Conservation (phyloP, 495 filamentous ascomycete species). For the Xylaria flabelliformis region DNA sequence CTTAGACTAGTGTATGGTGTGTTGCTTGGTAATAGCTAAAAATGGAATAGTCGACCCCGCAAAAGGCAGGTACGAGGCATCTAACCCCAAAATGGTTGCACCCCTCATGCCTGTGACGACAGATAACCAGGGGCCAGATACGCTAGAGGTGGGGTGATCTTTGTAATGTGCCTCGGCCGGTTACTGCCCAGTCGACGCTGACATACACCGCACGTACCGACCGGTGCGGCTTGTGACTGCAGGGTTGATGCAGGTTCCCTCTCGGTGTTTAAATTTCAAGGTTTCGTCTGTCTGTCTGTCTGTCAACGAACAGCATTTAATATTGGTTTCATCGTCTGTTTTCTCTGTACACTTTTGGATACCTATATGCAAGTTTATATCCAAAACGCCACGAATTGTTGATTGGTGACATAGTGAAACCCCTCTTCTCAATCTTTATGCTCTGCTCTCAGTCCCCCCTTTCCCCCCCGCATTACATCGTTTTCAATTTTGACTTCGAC, state of each 20-base stretch:
- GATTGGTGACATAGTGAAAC: neutral
- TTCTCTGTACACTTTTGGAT: too few species aligned
- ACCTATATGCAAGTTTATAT: neutral
- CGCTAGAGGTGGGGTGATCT: neutral
- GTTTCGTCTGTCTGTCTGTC: neutral
- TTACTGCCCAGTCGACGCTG: neutral
- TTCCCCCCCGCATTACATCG: neutral
- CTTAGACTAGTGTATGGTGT: neutral
- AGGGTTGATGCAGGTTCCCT: neutral
- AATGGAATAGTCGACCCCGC: neutral
- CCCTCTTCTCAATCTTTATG: neutral
- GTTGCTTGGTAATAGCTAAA: neutral
- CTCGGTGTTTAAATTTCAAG: neutral
- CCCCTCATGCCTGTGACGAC: constrained; percentile 20
- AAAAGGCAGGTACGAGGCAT: neutral
- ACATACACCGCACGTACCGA: neutral
- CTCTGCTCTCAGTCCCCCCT: neutral
- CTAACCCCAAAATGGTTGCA: neutral
- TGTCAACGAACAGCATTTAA: neutral
- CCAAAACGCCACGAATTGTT: neutral
- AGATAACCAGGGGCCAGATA: neutral
- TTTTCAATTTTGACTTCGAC: neutral
- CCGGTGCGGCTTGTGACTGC: constrained; percentile 14
- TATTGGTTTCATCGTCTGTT: too few species aligned
- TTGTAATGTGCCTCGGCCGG: constrained; percentile 3